Base-by-base conservation (phyloP, 768 basidiomycete species). In the Filobasidium wieringae region DNA sequence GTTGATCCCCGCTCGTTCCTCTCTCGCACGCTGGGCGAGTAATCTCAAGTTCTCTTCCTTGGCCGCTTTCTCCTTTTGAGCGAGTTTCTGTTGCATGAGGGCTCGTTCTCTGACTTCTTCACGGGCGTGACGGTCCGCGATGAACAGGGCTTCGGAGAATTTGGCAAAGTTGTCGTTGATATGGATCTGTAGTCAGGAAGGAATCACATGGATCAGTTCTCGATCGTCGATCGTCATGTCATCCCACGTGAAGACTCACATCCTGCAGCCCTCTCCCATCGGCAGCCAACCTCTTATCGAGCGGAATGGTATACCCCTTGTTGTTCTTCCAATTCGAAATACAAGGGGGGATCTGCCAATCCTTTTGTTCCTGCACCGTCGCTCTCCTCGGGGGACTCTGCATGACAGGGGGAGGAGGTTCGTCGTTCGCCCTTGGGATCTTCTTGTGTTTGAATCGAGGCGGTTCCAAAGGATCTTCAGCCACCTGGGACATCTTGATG, bases 261-360 rank as follows among this genome's bases (percentile, higher is more conserved):
- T 99, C 95, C 75, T 99, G 95, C 32, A 99, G 79, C 58, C 95
- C 95, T 65, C 93, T 81, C n/a, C 93, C 93, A 73, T 97, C 95
- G 3, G 95, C 93, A 36, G 95, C 95, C 53, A 99, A 78, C 63
- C 93, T 87, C 77, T 99, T 97, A 72, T 97, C 95, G 32, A 97
- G 80, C 34, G 95, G 93, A 68, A 97, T 96, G 1, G 95, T 97
- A 73, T 92, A 99, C 80, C 95, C 95, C 76, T 97, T 99, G 83
- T 97, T 96, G 79, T 99, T 99, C 78, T 99, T 99, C 95, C 95
- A 99, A 76, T 99, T 99, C 27, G 89, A 93, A 60, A 99, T 96
- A 73, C 93, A 97, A 17, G 95, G 95, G 17, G 95, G 95, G 57
- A 99, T 96, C 91, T 96, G 95, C 95, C 95, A 97, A 68, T 97